Evolutionary conservation across 78 protist species (phyloP), one percentile per base, ranked within the genome.

Genomic region (Speleostelium caveatum): DNA sequence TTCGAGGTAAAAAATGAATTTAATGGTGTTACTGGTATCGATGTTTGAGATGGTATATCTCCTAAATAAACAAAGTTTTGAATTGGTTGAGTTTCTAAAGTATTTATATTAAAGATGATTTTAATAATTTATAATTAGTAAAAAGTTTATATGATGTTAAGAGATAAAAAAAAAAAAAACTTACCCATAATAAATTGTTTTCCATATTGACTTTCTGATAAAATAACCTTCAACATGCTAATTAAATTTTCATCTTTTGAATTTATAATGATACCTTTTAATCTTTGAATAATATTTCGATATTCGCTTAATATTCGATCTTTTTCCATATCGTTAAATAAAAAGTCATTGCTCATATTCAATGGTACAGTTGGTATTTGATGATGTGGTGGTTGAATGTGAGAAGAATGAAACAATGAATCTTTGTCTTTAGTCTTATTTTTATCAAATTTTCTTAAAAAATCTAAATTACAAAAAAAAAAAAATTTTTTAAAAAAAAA

Each of bases 151-250:
- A n/a, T n/a, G n/a, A n/a, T n/a, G n/a, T n/a, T n/a, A n/a, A n/a
- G n/a, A n/a, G n/a, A n/a, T n/a, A n/a, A n/a, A n/a, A n/a, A n/a
- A n/a, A n/a, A n/a, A n/a, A 42, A 26, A 35, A 2, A 79, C 75
- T 28, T 79, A 79, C 89, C 89, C 62, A 65, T 59, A 32, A 55
- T 42, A 60, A 75, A 79, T 55, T 49, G 33, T 79, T 79, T 79
- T 53, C 89, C 89, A 79, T 51, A 41, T n/a, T n/a, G 45, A 56
- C 42, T 36, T 32, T 83, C 91, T 17, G 77, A 56, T 3, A 83
- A 35, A 19, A 45, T 39, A 28, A 26, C 16, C 17, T 73, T 83
- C 91, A 83, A 69, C 42, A 36, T 67, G 66, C 62, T 83, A 32
- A 83, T 69, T 36, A 83, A 32, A 24, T 1, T 8, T 32, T 83